phyloP scores from a whole-genome alignment of 805 yeast species.

The Martiniozyma abietophila region DNA sequence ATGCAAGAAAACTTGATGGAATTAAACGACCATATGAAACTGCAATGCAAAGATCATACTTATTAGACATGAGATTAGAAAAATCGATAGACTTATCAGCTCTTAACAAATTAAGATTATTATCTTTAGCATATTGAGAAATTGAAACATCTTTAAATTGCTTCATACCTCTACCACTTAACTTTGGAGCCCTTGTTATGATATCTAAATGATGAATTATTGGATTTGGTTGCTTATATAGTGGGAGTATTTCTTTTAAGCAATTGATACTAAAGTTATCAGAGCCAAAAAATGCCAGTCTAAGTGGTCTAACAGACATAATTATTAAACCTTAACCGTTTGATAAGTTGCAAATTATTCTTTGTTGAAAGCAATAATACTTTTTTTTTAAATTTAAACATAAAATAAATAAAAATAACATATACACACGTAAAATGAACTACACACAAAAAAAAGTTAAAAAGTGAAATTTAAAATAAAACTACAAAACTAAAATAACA shows the following conservation, averaged over 20 bases:
- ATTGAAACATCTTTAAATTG: slow-evolving; percentile 44
- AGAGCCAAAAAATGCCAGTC: slow-evolving; percentile 68
- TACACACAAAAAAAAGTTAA: not conserved
- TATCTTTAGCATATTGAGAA: slow-evolving; percentile 29
- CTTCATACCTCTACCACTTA: slow-evolving; percentile 49
- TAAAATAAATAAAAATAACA: not conserved
- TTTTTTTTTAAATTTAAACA: too few relatives aligned
- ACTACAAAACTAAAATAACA: too few relatives aligned
- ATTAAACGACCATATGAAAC: slow-evolving; percentile 84
- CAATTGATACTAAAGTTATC: slow-evolving; percentile 60
- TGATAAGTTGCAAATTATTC: too few relatives aligned
- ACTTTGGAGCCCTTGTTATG: slow-evolving; percentile 55
- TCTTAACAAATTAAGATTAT: slow-evolving; percentile 32
- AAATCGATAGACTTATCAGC: slow-evolving; percentile 43
- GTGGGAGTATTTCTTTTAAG: slow-evolving; percentile 31
- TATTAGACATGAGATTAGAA: slow-evolving; percentile 15
- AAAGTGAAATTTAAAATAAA: not conserved
- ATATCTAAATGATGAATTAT: slow-evolving; percentile 37
- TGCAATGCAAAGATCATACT: slow-evolving; percentile 68
- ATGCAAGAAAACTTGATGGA: slow-evolving; percentile 47
- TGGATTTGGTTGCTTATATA: not conserved
- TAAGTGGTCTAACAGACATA: slow-evolving; percentile 6
- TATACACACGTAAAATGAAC: not conserved
- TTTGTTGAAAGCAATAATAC: too few relatives aligned
- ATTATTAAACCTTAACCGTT: too few relatives aligned